Evolutionary conservation across 331 rosid species (phyloP).

Genomic region (Acacia pycnantha): DNA sequence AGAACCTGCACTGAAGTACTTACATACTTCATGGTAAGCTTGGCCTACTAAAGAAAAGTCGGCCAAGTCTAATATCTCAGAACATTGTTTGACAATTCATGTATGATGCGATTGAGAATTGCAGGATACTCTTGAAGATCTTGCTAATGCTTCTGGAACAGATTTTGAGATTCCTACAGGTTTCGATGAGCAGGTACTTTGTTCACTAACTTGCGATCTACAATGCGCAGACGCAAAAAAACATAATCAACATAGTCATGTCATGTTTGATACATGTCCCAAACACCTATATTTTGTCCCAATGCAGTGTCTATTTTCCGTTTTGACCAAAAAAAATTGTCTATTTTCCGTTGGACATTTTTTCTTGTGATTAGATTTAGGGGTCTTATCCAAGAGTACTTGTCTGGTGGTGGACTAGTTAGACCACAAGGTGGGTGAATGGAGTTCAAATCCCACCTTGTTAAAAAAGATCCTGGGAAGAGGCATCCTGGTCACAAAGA

Average conservation of each 20-base stretch:
- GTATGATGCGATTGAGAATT: background rate
- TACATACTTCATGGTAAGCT: background rate
- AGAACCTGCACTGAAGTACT: background rate
- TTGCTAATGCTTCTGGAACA: conserved; percentile 63
- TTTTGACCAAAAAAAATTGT: no score
- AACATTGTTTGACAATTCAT: conserved; percentile 8
- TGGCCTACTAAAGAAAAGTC: background rate
- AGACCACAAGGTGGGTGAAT: no score
- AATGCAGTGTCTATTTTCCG: background rate
- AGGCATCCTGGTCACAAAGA: no score
- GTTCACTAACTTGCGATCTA: conserved; percentile 1
- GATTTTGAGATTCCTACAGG: conserved; percentile 63
- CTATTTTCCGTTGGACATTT: background rate
- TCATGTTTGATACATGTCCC: background rate
- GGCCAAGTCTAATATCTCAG: background rate
- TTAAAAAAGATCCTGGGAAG: no score
- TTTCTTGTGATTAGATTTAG: background rate
- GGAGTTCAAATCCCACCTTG: no score
- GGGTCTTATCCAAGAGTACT: no score
- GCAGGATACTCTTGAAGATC: conserved; percentile 64
- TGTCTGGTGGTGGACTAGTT: no score
- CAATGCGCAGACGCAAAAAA: background rate
- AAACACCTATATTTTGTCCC: background rate
- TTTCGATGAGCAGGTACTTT: conserved; percentile 65
- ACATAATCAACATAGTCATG: background rate